Evolutionary conservation across 257 asterid species (phyloP), one percentile per base, ranked within the genome.

Genomic region (Fraxinus pennsylvanica): DNA sequence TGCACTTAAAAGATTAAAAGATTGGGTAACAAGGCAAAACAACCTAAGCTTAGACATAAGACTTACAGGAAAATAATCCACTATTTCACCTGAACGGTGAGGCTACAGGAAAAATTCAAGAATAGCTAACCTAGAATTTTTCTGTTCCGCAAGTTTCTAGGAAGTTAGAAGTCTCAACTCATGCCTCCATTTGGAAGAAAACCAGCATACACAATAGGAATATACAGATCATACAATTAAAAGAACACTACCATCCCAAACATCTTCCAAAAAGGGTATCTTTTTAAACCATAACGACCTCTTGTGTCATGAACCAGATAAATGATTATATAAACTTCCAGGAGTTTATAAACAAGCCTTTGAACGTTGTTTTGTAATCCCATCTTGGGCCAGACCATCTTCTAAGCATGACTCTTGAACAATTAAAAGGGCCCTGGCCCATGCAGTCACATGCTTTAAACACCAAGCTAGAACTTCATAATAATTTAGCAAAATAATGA

Each of bases 381-480:
- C 33, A 61, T 61, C 66, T 57, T 57, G 66, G 66, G 27, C 4
- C 27, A 57, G 25, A n/a, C 29, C 66, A 57, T 57, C 66, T 59
- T 41, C 19, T 30, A 66, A 27, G 38, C 39, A 74, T 43, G 33
- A 68, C 50, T 6, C 63, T 22, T 19, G 13, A 22, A 35, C 25
- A 39, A 30, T 45, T 6, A 50, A 38, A 41, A 27, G 43, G 57
- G 41, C 43, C 68, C 73, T 59, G 67, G 73, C 65, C 52, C 71
- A 67, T 76, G 38, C 78, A 82, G 57, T 45, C 74, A 79, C 52
- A 54, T 25, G 35, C 35, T 68, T 65, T 17, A 47, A 65, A 70
- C 30, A 74, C 73, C 39, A 68, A 41, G 72, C 15, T 70, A 66
- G 72, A 65, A 50, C 27, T 54, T 39, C 27, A 35, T 17, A 38